Evolutionary conservation across 352 stramenopile genomes (phyloP).

Genomic region (Pythium phragmitis): DNA sequence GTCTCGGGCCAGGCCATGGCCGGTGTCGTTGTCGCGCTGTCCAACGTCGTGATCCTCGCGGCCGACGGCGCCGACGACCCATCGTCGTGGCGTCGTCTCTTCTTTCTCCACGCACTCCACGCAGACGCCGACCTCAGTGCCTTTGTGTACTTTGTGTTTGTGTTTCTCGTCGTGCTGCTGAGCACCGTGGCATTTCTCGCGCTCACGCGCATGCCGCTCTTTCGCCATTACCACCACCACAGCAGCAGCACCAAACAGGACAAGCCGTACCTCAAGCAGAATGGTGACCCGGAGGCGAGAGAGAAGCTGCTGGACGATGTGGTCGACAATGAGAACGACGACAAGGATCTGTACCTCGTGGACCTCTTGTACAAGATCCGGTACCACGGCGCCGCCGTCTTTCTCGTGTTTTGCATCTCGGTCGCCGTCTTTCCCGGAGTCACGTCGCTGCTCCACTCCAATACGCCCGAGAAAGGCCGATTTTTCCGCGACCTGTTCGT

Average conservation of each 20-base stretch:
- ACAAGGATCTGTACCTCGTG: slow-evolving; percentile 29
- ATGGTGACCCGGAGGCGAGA: slow-evolving; percentile 8
- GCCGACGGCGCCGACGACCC: slow-evolving; percentile 25
- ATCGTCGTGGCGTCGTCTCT: neutral
- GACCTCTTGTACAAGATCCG: slow-evolving; percentile 41
- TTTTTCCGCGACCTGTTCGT: slow-evolving; percentile 74
- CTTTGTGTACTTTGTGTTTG: slow-evolving; percentile 79
- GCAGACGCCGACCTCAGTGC: slow-evolving; percentile 56
- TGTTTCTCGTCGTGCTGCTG: slow-evolving; percentile 63
- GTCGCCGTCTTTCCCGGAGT: slow-evolving; percentile 75
- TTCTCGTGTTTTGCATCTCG: slow-evolving; percentile 78
- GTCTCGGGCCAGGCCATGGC: slow-evolving; percentile 78
- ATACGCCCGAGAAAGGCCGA: slow-evolving; percentile 37
- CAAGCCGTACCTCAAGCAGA: slow-evolving; percentile 19
- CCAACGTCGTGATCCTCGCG: slow-evolving; percentile 69
- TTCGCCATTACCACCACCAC: slow-evolving; percentile 56
- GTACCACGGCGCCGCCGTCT: slow-evolving; percentile 54
- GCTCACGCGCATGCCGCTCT: slow-evolving; percentile 65
- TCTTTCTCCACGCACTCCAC: slow-evolving; percentile 25
- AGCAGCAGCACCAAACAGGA: slow-evolving; percentile 4
- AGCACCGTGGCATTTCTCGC: slow-evolving; percentile 52
- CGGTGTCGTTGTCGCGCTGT: slow-evolving; percentile 66
- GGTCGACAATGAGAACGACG: slow-evolving; percentile 18
- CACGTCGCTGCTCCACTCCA: slow-evolving; percentile 67
- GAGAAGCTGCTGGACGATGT: slow-evolving; percentile 20